These are phyloP conservation scores for Yamadazyma diddensiae DNA, from an alignment of 1,139 yeast genomes.

Conservation along the genomic window DNA sequence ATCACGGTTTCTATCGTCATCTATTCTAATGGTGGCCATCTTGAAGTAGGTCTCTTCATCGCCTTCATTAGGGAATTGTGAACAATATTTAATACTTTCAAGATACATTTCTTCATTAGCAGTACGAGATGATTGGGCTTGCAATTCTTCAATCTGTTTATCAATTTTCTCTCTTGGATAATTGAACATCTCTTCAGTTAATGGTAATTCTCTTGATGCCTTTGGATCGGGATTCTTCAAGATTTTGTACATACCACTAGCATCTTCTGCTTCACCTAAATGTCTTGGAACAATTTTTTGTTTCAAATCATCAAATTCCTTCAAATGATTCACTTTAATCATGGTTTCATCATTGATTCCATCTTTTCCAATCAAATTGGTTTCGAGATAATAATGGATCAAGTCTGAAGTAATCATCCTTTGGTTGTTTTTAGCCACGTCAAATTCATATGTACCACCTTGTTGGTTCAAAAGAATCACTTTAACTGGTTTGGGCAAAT, in stretches of 20 bases:
- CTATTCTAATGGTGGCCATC: slow-evolving; percentile 27
- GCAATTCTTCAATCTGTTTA: slow-evolving; percentile 19
- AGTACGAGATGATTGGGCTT: slow-evolving; percentile 13
- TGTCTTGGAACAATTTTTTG: slow-evolving; percentile 18
- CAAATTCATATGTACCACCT: slow-evolving; percentile 32
- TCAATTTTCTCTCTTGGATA: slow-evolving; percentile 18
- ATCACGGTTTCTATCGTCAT: slow-evolving; percentile 22
- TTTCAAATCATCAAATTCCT: slow-evolving; percentile 19
- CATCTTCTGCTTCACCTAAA: slow-evolving; percentile 21
- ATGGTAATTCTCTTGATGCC: slow-evolving; percentile 17
- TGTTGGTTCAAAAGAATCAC: slow-evolving; percentile 26
- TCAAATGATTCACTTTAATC: slow-evolving; percentile 20
- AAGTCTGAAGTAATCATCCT: slow-evolving; percentile 23
- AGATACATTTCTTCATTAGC: slow-evolving; percentile 23
- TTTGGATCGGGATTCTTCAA: slow-evolving; percentile 15
- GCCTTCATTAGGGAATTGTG: slow-evolving; percentile 14
- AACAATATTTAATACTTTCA: slow-evolving; percentile 23
- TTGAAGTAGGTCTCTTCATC: slow-evolving; percentile 33
- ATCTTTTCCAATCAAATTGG: slow-evolving; percentile 10
- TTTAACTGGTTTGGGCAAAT: slow-evolving; percentile 27
- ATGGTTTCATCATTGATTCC: slow-evolving; percentile 13
- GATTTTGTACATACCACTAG: slow-evolving; percentile 22
- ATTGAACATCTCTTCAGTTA: slow-evolving; percentile 21
- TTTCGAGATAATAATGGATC: slow-evolving; percentile 19
- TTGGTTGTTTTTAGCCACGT: slow-evolving; percentile 20